A percentile compares a stretch with the other conserved stretches of the same genome.
These are phyloP conservation scores for Dicorynia guianensis DNA, from an alignment of 306 rosid genomes.

Conservation along the genomic window DNA sequence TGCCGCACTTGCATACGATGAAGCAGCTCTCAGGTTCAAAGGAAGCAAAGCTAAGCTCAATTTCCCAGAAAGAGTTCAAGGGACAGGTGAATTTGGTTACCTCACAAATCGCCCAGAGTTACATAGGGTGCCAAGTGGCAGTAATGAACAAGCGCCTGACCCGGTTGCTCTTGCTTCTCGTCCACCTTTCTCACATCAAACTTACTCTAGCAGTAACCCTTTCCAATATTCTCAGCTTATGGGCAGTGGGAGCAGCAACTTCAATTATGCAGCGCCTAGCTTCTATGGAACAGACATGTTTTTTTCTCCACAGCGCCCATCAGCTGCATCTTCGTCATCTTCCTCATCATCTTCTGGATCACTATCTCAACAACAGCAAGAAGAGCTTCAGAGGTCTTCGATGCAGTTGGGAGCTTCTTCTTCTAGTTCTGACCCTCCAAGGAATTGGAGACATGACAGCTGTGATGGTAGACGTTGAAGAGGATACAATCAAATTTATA, in stretches of 20 bases:
- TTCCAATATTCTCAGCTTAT: slow-evolving; percentile 39
- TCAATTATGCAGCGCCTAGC: slow-evolving; percentile 21
- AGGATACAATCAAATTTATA: neutral
- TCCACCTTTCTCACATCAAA: slow-evolving; percentile 44
- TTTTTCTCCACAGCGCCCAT: slow-evolving; percentile 2
- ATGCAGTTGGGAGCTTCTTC: slow-evolving; percentile 62
- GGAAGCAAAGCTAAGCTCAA: slow-evolving; percentile 95
- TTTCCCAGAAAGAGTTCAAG: slow-evolving; percentile 84
- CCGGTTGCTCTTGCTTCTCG: slow-evolving; percentile 3
- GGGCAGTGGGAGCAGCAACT: neutral
- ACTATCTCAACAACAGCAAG: slow-evolving; percentile 46
- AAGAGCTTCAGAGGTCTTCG: slow-evolving; percentile 40
- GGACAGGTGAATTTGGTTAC: slow-evolving; percentile 38
- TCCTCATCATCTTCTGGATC: slow-evolving; percentile 34
- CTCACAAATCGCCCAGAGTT: slow-evolving; percentile 38
- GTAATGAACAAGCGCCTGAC: slow-evolving; percentile 14
- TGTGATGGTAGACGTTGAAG: slow-evolving; percentile 38
- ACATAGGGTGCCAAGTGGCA: neutral
- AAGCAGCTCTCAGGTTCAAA: slow-evolving; percentile 89
- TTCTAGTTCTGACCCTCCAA: slow-evolving; percentile 43
- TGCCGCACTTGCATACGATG: slow-evolving; percentile 83
- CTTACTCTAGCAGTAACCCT: slow-evolving; percentile 9
- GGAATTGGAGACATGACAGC: slow-evolving; percentile 50
- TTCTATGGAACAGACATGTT: slow-evolving; percentile 41
- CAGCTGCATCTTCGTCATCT: slow-evolving; percentile 32